A percentile compares a stretch with the other conserved stretches of the same genome.
These are phyloP conservation scores for Leccinum pellstonianum DNA, from an alignment of 768 basidiomycete species.

Conservation along the genomic window DNA sequence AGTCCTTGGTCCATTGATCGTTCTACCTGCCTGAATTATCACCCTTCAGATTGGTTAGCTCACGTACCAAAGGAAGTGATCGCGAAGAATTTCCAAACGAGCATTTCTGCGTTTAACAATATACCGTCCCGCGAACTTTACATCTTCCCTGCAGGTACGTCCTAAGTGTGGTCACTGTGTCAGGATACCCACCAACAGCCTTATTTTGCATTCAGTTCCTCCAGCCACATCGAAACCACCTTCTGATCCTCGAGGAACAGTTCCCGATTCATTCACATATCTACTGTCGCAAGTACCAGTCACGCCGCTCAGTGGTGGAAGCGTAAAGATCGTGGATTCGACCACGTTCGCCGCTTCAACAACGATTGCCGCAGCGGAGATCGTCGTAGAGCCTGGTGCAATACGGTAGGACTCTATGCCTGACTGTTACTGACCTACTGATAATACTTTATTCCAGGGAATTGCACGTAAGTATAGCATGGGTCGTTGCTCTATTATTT, in stretches of 20 bases:
- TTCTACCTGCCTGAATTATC: background rate
- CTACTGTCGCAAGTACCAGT: slow-evolving; percentile 46
- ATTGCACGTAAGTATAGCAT: slow-evolving; percentile 45
- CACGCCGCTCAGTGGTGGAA: slow-evolving; percentile 48
- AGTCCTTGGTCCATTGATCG: slow-evolving; percentile 23
- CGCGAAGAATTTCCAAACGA: slow-evolving; percentile 57
- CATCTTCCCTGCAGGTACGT: slow-evolving; percentile 43
- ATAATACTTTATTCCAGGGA: slow-evolving; percentile 37
- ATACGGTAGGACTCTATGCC: slow-evolving; percentile 42
- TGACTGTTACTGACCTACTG: background rate
- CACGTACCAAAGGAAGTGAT: slow-evolving; percentile 54
- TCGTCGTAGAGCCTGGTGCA: slow-evolving; percentile 53
- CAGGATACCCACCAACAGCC: background rate
- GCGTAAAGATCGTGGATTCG: slow-evolving; percentile 56
- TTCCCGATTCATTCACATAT: slow-evolving; percentile 49
- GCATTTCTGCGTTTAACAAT: slow-evolving; percentile 46
- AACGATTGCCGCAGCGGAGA: slow-evolving; percentile 54
- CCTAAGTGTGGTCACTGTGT: background rate
- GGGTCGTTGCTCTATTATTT: background rate
- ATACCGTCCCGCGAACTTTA: slow-evolving; percentile 54
- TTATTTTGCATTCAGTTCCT: slow-evolving; percentile 26
- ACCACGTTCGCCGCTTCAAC: slow-evolving; percentile 48
- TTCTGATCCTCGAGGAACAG: slow-evolving; percentile 39
- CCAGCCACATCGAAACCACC: slow-evolving; percentile 33
- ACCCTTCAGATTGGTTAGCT: slow-evolving; percentile 51